Percentiles rank a stretch among this genome's conserved stretches.
phyloP scores from a whole-genome alignment of 1,284 basidiomycete species.

The Ustilago shanxiensis region DNA sequence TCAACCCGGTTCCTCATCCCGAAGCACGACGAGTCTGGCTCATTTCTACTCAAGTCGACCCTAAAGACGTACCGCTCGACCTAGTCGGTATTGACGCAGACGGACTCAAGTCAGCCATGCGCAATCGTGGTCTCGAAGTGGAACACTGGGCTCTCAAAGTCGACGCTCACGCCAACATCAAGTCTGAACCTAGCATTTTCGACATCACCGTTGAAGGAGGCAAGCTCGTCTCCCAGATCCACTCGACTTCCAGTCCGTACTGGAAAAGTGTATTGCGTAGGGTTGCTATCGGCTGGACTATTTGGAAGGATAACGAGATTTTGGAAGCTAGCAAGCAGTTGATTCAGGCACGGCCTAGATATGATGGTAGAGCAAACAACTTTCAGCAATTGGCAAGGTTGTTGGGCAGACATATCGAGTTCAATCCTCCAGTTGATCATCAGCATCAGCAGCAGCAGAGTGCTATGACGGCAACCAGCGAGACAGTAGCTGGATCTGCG shows the following conservation, averaged over 20 bases:
- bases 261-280: conserved; percentile 36
- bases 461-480: conserved; percentile 10
- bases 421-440: not conserved
- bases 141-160: conserved; percentile 55
- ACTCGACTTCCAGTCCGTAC: conserved; percentile 30
- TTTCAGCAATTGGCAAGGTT: conserved; percentile 40
- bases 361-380: conserved; percentile 49
- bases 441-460: not conserved
- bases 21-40: conserved; percentile 43
- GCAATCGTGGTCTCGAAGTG: conserved; percentile 47
- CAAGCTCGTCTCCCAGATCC: conserved; percentile 25
- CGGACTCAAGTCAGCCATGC: conserved; percentile 45
- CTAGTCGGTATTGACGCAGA: conserved; percentile 46
- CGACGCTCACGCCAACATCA: conserved; percentile 19
- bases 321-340: conserved; percentile 31
- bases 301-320: conserved; percentile 48
- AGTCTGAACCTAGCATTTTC: conserved; percentile 33
- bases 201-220: conserved; percentile 41
- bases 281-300: conserved; percentile 43
- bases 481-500: not conserved
- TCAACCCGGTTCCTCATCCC: conserved; percentile 33
- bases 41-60: conserved; percentile 37
- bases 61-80: conserved; percentile 32
- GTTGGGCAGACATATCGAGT: conserved; percentile 38
- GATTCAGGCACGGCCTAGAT: conserved; percentile 43